Base-by-base conservation (phyloP, 805 yeast species). In the Zygoascus ofunaensis region DNA sequence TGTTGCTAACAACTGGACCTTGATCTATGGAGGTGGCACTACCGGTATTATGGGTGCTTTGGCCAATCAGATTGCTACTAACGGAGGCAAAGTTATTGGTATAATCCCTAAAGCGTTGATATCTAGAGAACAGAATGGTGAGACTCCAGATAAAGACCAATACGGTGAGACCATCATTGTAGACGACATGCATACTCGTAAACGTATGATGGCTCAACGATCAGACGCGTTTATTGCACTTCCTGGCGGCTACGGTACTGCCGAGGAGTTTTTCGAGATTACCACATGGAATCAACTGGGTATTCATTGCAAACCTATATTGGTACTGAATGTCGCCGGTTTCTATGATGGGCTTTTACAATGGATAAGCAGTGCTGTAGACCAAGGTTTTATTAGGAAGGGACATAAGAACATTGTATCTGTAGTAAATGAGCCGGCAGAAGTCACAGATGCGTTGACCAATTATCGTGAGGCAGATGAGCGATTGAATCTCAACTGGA, bases 221-320 rank as follows among this genome's bases (percentile, higher is more conserved):
- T 80, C 90, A n/a, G 78, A 78, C 53, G 94, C 90, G 0, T 87
- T 87, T 62, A 76, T 87, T 37, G 94, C 95, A 0, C 71, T 87
- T 66, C 95, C 95, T 12, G 95, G 95, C 50, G 95, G 95, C 2
- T 86, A 79, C 60, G 95, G 95, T 41, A 86, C 94, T 5, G 65
- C 85, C 58, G 95, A 87, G 63, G 95, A 87, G 65, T 70, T 87
- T 49, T 79, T 86, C 80, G 95, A 87, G 67, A 82, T 85, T 44
- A 82, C 82, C 47, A 87, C 95, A 3, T 87, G 95, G 95, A 77
- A 79, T 41, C 95, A 87, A 68, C 71, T 87, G 55, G 92, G 89
- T 28, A 86, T 87, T 52, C 95, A 87, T 62, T 66, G 71, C 49
- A 82, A 82, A 62, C 95, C 95, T 23, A 77, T 87, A 55, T 80